A percentile compares a stretch with the other conserved stretches of the same genome.
Evolutionary conservation across 176 grass and related monocot species (phyloP).

Genomic region (Secale cereale): DNA sequence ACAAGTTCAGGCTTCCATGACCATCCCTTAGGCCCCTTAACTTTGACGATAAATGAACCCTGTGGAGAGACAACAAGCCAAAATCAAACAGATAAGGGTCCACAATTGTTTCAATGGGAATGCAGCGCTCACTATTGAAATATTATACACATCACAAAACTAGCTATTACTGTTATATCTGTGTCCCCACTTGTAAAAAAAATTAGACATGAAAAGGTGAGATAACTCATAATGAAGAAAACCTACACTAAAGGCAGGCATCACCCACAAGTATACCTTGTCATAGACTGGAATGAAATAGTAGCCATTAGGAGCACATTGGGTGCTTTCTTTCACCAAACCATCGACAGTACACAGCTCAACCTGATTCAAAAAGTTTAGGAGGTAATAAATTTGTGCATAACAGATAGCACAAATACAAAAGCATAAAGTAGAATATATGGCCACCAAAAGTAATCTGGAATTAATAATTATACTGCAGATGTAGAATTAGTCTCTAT

Average conservation of each 20-base stretch:
- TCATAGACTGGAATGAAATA: conserved; percentile 97
- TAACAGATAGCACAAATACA: background rate
- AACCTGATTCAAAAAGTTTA: conserved; percentile 52
- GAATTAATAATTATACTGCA: background rate
- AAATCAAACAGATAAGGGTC: background rate
- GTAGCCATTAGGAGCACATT: conserved; percentile 97
- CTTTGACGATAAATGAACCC: conserved; percentile 87
- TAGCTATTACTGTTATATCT: background rate
- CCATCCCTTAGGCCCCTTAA: conserved; percentile 93
- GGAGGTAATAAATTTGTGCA: conserved; percentile 21
- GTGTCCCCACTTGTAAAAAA: background rate
- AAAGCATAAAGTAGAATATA: background rate
- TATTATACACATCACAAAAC: background rate
- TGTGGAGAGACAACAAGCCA: conserved; percentile 27
- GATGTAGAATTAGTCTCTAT: conserved; percentile 4
- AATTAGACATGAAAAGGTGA: conserved; percentile 14
- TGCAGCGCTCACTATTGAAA: background rate
- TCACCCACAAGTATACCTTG: conserved; percentile 45
- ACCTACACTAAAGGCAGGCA: conserved; percentile 16
- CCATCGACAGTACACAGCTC: conserved; percentile 90
- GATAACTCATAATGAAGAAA: background rate
- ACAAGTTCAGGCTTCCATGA: conserved; percentile 85
- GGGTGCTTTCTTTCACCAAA: conserved; percentile 89
- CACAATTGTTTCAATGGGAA: background rate
- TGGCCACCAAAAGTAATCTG: background rate